Base-by-base conservation (phyloP, 352 stramenopile genomes). In the Globisporangium irregulare region DNA sequence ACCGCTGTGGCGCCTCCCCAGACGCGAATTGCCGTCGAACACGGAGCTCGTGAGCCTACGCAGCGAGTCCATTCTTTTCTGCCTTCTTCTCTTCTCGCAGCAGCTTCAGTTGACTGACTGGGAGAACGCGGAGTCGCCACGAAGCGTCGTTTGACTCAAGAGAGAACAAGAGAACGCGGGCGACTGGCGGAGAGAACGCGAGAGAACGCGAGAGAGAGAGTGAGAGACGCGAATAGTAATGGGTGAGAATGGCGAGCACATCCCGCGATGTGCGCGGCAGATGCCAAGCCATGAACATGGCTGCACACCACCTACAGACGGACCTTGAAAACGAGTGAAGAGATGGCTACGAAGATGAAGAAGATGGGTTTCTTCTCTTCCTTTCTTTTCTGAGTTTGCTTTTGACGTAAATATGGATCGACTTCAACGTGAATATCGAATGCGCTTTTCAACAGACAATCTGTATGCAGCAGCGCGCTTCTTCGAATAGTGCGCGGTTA, bases 41-140 rank as follows among this genome's bases (percentile, higher is more conserved):
- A 93, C 76, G 60, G 80, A 91, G 73, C 79, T 92, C 54, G 84
- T 91, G 46, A 93, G 80, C 7, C 82, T 79, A 3, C 84, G 81
- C n/a, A 93, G 69, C 10, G 84, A 91, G 53, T 93, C 84, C 84
- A 93, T 92, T 32, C 24, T 34, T 3, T 12, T 34, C 32, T 43
- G n/a, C 22, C 6, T 36, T 2, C 29, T 51, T 27, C 38, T 60
- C 15, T 25, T 60, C 4, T 60, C 18, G 15, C 25, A 38, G 25
- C 41, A 48, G 41, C 14, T 48, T 48, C 41, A 48, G 41, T 20
- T n/a, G 41, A n/a, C 4, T 48, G 38, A n/a, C 27, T 32, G 27
- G 27, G 15, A 48, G 41, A 48, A n/a, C n/a, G 14, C 15, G 15
- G 43, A 27, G 15, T 20, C 14, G 27, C 12, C 7, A 8, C 18